A percentile compares a stretch with the other conserved stretches of the same genome.
phyloP scores from a whole-genome alignment of 2,329 filamentous ascomycete genomes.

The Helotiales sp. region DNA sequence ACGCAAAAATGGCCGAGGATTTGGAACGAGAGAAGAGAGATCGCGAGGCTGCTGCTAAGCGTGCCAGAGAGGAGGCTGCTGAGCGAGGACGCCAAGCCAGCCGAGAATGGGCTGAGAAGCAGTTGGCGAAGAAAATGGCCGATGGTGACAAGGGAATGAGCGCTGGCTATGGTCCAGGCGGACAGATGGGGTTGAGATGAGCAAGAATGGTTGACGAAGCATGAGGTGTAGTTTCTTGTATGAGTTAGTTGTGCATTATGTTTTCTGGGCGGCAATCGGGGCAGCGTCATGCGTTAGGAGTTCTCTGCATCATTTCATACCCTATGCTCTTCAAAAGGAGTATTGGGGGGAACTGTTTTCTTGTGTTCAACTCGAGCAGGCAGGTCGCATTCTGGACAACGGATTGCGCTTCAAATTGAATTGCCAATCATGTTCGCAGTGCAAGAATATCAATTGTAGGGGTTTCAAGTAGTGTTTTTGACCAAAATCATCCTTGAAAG shows the following conservation, averaged over 20 bases:
- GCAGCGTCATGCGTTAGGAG: slow-evolving; percentile 16
- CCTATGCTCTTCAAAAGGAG: slow-evolving; percentile 2
- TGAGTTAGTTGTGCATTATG: background rate
- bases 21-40: slow-evolving; percentile 54
- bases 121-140: slow-evolving; percentile 34
- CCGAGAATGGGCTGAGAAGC: slow-evolving; percentile 63
- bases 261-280: background rate
- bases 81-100: slow-evolving; percentile 59
- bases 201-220: background rate
- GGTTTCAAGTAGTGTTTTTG: background rate
- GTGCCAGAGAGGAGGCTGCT: slow-evolving; percentile 59
- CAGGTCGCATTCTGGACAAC: background rate
- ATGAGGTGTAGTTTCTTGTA: background rate
- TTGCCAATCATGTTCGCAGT: background rate
- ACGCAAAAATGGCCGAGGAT: slow-evolving; percentile 48
- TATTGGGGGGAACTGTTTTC: background rate
- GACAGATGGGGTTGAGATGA: slow-evolving; percentile 26
- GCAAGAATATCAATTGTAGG: background rate
- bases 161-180: slow-evolving; percentile 29
- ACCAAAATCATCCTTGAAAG: background rate
- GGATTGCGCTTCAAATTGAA: background rate
- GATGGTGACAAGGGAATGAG: slow-evolving; percentile 27
- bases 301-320: slow-evolving; percentile 13
- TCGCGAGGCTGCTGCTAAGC: slow-evolving; percentile 53
- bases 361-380: background rate